These are phyloP conservation scores for Saccharomyces cerevisiae DNA, from an alignment of 805 yeast species.

Conservation along the genomic window DNA sequence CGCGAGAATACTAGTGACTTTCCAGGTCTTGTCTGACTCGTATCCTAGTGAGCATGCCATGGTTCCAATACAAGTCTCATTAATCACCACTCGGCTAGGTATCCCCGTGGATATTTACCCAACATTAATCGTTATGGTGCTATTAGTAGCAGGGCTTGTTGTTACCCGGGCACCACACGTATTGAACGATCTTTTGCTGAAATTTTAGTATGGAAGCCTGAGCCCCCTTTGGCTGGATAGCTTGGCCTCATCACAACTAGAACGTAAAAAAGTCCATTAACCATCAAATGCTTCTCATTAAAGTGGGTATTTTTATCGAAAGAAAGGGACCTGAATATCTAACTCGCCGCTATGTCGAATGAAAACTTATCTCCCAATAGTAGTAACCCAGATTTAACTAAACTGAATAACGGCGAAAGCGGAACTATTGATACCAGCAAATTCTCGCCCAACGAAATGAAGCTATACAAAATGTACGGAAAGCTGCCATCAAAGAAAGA, in stretches of 20 bases:
- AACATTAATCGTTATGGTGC: not conserved
- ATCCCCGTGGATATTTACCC: conserved; percentile 19
- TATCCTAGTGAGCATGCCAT: not conserved
- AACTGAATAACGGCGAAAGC: not conserved
- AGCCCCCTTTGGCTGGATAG: not conserved
- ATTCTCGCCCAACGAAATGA: conserved; percentile 66
- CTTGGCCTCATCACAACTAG: not conserved
- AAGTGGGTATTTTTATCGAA: not conserved
- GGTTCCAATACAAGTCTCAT: conserved; percentile 16
- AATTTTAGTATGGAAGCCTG: not conserved
- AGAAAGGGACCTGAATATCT: not conserved
- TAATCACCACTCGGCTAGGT: conserved; percentile 14
- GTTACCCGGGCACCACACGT: not conserved
- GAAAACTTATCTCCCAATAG: conserved; percentile 9
- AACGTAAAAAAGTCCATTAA: not conserved
- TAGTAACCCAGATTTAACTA: conserved; percentile 9
- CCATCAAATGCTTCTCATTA: not conserved
- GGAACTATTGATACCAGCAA: conserved; percentile 41
- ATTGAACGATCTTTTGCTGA: not conserved
- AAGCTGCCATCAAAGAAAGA: conserved; percentile 73
- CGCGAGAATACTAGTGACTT: not conserved
- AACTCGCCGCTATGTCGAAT: not conserved
- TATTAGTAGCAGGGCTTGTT: not conserved
- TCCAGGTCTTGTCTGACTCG: not conserved
- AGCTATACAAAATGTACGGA: conserved; percentile 69